Evolutionary conservation across 129 eudicot genomes (phyloP), one percentile per base, ranked within the genome.

Genomic region (Smallanthus sonchifolius): DNA sequence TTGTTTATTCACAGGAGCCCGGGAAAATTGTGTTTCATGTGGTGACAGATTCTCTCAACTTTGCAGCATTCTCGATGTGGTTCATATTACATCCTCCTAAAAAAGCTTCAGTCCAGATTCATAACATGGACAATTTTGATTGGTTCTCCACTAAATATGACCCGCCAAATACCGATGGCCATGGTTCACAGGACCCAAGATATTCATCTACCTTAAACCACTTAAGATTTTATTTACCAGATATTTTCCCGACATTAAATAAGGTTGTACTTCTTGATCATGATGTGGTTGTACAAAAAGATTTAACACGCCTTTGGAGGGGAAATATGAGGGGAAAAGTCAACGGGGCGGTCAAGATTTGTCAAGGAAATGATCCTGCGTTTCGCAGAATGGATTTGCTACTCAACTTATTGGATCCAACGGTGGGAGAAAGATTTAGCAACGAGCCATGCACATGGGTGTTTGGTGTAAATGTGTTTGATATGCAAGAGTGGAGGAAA

Each of bases 211-310:
- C 85, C 30, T 77, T 95, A 43, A 91, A 95, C 78, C 95, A 95
- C 83, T 92, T 95, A 5, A 87, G 97, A 5, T 95, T 95, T 75
- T 89, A 91, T 77, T 86, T 95, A 65, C 96, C 97, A 9, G 87
- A 91, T 63, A 75, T 95, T 39, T 95, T 95, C 65, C 96, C 96
- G 3, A 76, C 28, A 39, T 79, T 95, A 80, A 76, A 84, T 44
- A 95, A 91, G 59, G 79, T 95, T 52, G 82, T 95, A 82, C 85
- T 95, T 65, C 97, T 95, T 28, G 99, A 95, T 77, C 99, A 95
- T 74, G 99, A 95, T 40, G 99, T 95, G 82, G 89, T 95, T 69
- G 96, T 95, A n/a, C 96, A 75, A 84, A 88, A 75, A 75, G 99
- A 95, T 83, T 67, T 95, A 48, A 75, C 90, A 34, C 65, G 43